phyloP scores from a whole-genome alignment of 345 rosid genomes.

The Populus nigra region DNA sequence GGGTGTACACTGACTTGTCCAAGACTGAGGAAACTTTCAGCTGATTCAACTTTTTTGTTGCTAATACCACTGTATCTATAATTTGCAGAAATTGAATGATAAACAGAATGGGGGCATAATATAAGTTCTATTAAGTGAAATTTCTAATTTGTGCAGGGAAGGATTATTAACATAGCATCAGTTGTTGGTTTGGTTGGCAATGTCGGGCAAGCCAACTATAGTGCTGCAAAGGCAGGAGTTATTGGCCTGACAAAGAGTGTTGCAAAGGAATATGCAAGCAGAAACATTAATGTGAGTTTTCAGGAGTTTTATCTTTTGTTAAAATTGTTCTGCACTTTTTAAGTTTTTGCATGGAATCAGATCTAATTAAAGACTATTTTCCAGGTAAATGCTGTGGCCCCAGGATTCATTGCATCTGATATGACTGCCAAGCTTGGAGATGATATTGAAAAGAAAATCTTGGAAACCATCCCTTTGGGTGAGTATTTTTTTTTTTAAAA shows the following conservation, averaged over 20 bases:
- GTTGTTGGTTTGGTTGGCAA: slow-evolving; percentile 96
- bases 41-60: background rate
- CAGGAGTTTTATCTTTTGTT: slow-evolving; percentile 11
- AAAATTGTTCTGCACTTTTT: background rate
- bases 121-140: background rate
- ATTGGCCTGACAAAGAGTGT: slow-evolving; percentile 81
- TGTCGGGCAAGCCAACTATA: slow-evolving; percentile 94
- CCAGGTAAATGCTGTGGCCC: slow-evolving; percentile 89
- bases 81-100: background rate
- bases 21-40: background rate
- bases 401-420: slow-evolving; percentile 77
- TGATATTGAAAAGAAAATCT: slow-evolving; percentile 82
- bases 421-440: slow-evolving; percentile 85
- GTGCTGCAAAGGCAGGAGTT: slow-evolving; percentile 98
- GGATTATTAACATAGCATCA: slow-evolving; percentile 80
- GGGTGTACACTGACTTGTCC: background rate
- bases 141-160: slow-evolving; percentile 51
- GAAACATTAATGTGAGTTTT: slow-evolving; percentile 73
- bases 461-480: slow-evolving; percentile 88
- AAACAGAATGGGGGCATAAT: background rate
- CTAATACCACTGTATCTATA: background rate
- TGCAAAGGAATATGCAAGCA: slow-evolving; percentile 88
- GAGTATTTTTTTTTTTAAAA: slow-evolving; percentile 7
- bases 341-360: background rate
- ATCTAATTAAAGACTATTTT: slow-evolving; percentile 15